Evolutionary conservation across 1,139 yeast genomes (phyloP), one percentile per base, ranked within the genome.

Genomic region (Arxiozyma bovina): DNA sequence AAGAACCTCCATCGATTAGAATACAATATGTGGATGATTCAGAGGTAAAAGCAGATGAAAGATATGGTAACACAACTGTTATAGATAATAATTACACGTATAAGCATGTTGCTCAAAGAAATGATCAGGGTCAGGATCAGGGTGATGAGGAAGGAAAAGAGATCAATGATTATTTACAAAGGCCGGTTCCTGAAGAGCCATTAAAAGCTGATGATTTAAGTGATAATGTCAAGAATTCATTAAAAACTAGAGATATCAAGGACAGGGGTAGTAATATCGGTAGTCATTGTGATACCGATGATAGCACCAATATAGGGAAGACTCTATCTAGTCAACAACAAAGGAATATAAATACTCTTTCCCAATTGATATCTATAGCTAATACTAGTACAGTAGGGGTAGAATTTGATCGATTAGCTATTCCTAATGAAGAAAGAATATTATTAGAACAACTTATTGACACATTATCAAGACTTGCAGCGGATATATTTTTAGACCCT

Each of bases 401-500:
- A 62, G 94, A 87, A 61, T 86, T 90, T 65, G 81, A 83, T 51
- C 81, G 81, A 55, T 72, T 90, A 57, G 87, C 87, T 50, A 76
- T 90, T 58, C 91, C 94, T 3, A 72, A 79, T 0, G 84, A 84
- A 58, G 96, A 90, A 67, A 86, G 86, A 60, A 85, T 82, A 60
- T 74, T 90, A 53, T 76, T 91, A 52, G 96, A 90, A 66, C 84
- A 87, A 69, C 81, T 91, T 49, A 86, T 91, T 5, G 96, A 89
- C 64, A 84, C 95, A 1, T 74, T 91, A 54, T 85, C 94, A 25
- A 76, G 94, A 62, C 77, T 91, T 57, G 87, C 96, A 4, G 87
- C 90, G 54, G 96, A 90, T 67, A 89, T 91, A 87, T 85, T 88
- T 54, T 70, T 87, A 53, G 96, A 91, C 69, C 87, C 87, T 46